phyloP scores from a whole-genome alignment of 148 eudicot genomes.

The Cornus kousa region DNA sequence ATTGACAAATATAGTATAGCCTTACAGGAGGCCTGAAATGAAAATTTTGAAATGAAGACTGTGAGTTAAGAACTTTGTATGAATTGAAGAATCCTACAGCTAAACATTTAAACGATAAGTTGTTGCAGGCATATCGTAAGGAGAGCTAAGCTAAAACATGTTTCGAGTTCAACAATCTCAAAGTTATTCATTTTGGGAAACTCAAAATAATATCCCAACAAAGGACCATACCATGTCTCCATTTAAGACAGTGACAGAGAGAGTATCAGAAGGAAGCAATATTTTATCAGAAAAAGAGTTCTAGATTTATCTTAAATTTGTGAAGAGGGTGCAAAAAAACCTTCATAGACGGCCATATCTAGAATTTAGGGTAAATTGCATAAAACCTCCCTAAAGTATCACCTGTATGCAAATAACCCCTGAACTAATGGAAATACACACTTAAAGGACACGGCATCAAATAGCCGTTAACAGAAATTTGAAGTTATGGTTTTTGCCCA shows the following conservation, averaged over 20 bases:
- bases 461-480: too few relatives aligned
- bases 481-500: too few relatives aligned
- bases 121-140: background rate
- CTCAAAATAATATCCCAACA: slow-evolving; percentile 6
- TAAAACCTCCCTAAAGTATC: too few relatives aligned
- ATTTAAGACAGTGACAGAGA: background rate
- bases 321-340: background rate
- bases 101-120: background rate
- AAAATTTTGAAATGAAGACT: slow-evolving; percentile 15
- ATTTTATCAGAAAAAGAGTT: background rate
- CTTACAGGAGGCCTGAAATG: slow-evolving; percentile 68
- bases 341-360: background rate
- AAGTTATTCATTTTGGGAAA: background rate
- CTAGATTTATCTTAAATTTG: background rate
- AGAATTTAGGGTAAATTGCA: too few relatives aligned
- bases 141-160: background rate
- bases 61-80: background rate
- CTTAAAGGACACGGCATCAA: too few relatives aligned
- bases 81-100: background rate
- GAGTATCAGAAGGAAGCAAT: background rate
- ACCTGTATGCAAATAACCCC: too few relatives aligned
- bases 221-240: background rate
- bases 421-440: too few relatives aligned
- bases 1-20: slow-evolving; percentile 89
- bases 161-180: background rate